A percentile compares a stretch with the other conserved stretches of the same genome.
Evolutionary conservation across 345 rosid species (phyloP).

Genomic region (Linum trigynum): DNA sequence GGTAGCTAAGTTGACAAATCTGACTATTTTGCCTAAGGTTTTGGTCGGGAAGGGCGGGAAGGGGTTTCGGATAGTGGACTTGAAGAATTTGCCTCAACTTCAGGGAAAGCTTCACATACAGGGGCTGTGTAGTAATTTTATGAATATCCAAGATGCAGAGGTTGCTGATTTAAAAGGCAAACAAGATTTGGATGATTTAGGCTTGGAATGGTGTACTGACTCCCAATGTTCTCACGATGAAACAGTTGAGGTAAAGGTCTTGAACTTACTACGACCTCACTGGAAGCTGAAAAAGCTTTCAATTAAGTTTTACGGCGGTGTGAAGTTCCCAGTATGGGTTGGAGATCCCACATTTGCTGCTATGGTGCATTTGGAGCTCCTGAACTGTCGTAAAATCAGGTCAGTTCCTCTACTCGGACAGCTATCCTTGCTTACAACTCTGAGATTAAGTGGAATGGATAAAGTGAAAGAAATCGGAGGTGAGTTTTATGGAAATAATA

Average conservation of each 20-base stretch:
- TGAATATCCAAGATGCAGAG: constrained; percentile 16
- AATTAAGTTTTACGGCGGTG: not conserved
- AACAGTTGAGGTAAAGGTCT: not conserved
- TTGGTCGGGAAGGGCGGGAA: constrained; percentile 14
- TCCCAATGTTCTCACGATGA: not conserved
- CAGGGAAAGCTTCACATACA: constrained; percentile 17
- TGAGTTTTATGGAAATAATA: not conserved
- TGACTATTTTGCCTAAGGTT: constrained; percentile 16
- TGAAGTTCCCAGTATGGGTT: constrained; percentile 2
- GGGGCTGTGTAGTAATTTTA: constrained; percentile 14
- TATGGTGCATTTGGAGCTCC: not conserved
- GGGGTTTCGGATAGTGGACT: constrained; percentile 9
- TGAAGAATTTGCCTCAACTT: constrained; percentile 18
- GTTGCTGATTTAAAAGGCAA: constrained; percentile 23
- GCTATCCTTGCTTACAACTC: not conserved
- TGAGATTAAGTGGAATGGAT: not conserved
- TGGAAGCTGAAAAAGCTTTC: not conserved
- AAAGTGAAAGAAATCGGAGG: not conserved
- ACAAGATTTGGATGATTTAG: not conserved
- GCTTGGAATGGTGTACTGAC: constrained; percentile 1
- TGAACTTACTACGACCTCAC: not conserved
- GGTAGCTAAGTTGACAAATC: constrained; percentile 13
- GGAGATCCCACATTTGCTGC: not conserved
- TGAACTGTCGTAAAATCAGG: not conserved
- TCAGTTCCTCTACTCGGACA: not conserved